Conservation (phyloP, 2,329 filamentous ascomycete species). For the Penicillium capsulatum region DNA sequence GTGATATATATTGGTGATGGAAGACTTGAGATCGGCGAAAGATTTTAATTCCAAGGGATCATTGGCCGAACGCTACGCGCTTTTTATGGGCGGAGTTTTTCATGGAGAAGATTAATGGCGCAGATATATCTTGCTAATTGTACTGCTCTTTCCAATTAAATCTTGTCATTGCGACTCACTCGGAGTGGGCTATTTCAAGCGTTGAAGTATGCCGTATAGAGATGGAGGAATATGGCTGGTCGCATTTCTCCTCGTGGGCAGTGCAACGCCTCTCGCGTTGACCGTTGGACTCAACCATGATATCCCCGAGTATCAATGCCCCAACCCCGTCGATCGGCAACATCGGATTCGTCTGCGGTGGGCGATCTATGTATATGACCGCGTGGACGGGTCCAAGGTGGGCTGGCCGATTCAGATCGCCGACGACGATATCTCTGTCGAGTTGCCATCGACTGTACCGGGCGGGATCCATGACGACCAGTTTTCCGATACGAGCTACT, state of each 20-base stretch:
- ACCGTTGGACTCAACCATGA: constrained; percentile 41
- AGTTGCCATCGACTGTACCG: constrained; percentile 26
- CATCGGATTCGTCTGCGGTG: constrained; percentile 32
- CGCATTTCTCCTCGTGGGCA: constrained; percentile 31
- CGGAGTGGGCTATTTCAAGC: no score
- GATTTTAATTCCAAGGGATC: no score
- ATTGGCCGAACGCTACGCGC: no score
- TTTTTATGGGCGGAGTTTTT: no score
- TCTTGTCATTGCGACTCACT: no score
- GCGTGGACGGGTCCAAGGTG: constrained; percentile 45
- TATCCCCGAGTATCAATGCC: constrained; percentile 25
- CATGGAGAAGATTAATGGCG: no score
- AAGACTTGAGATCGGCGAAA: no score
- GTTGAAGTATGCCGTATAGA: no score
- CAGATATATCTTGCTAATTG: no score
- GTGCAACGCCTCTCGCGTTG: constrained; percentile 37
- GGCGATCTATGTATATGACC: constrained; percentile 32
- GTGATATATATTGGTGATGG: no score
- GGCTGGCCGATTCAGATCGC: constrained; percentile 46
- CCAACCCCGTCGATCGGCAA: constrained; percentile 31
- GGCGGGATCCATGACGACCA: constrained; percentile 24
- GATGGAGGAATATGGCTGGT: no score
- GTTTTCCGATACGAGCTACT: constrained; percentile 30
- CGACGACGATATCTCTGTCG: constrained; percentile 43
- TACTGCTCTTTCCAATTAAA: no score